These are phyloP conservation scores for Phaeosphaeriaceae sp. DNA, from an alignment of 2,329 filamentous ascomycete genomes.

Conservation along the genomic window DNA sequence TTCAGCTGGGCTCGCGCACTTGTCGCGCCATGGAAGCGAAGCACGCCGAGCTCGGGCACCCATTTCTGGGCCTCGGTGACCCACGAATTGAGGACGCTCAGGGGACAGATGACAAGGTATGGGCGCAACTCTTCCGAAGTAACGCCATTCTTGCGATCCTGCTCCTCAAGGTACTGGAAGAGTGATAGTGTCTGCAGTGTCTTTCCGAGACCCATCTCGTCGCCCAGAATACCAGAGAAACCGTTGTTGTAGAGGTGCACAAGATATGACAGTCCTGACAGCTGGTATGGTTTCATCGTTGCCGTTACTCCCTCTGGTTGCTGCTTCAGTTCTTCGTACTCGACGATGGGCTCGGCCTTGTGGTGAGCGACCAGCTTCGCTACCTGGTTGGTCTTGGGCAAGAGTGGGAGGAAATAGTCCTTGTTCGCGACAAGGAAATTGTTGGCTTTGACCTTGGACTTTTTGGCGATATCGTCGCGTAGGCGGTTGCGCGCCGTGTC, in stretches of 20 bases:
- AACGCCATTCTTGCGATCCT: constrained; percentile 65
- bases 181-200: constrained; percentile 98
- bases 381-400: constrained; percentile 54
- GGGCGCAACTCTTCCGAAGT: constrained; percentile 74
- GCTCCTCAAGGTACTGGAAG: constrained; percentile 95
- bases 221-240: constrained; percentile 95
- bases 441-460: constrained; percentile 54
- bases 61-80: constrained; percentile 97
- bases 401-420: constrained; percentile 55
- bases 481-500: constrained; percentile 51
- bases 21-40: constrained; percentile 95
- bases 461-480: constrained; percentile 50
- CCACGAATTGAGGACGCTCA: constrained; percentile 98
- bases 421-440: constrained; percentile 55
- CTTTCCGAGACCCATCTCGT: constrained; percentile 99
- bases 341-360: constrained; percentile 34
- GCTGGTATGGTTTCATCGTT: constrained; percentile 88
- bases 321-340: constrained; percentile 50
- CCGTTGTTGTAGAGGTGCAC: constrained; percentile 99
- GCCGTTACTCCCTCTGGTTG: constrained; percentile 59
- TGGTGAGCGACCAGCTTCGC: constrained; percentile 43
- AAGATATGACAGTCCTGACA: constrained; percentile 99
- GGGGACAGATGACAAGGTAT: constrained; percentile 93
- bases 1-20: constrained; percentile 78
- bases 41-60: constrained; percentile 83